Evolutionary conservation across 768 basidiomycete genomes (phyloP).

Genomic region (Podaxis rugospora): DNA sequence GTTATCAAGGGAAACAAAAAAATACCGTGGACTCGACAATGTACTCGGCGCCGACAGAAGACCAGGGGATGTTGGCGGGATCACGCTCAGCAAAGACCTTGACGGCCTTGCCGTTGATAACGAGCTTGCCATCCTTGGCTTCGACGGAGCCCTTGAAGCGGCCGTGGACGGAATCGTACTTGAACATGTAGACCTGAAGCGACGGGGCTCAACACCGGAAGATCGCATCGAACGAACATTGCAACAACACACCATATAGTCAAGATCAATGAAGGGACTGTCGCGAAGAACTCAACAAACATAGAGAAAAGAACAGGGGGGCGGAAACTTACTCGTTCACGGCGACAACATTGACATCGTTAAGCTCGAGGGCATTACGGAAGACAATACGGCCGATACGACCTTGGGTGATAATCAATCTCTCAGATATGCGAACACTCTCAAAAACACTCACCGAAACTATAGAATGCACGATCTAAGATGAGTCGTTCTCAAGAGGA

Average conservation of each 20-base stretch:
- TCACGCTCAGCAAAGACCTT: slow-evolving; percentile 82
- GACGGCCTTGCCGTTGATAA: slow-evolving; percentile 76
- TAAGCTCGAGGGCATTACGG: slow-evolving; percentile 82
- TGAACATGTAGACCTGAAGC: slow-evolving; percentile 95
- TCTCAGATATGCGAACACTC: background rate
- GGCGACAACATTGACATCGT: slow-evolving; percentile 82
- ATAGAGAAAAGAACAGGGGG: background rate
- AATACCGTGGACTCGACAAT: slow-evolving; percentile 92
- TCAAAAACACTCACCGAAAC: slow-evolving; percentile 62
- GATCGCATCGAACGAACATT: background rate
- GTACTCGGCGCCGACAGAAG: slow-evolving; percentile 78
- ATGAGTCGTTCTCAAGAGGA: background rate
- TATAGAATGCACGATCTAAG: slow-evolving; percentile 22
- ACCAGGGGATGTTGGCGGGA: slow-evolving; percentile 84
- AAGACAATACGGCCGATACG: slow-evolving; percentile 99
- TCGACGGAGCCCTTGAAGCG: slow-evolving; percentile 85
- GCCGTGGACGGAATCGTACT: slow-evolving; percentile 91
- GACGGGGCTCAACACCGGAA: background rate
- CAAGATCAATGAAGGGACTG: slow-evolving; percentile 95
- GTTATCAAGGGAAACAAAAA: slow-evolving; percentile 12
- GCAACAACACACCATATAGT: slow-evolving; percentile 77
- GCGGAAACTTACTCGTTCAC: slow-evolving; percentile 82
- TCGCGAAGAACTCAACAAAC: slow-evolving; percentile 1
- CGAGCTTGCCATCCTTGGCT: slow-evolving; percentile 72
- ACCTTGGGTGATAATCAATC: slow-evolving; percentile 44